These are phyloP conservation scores for Gossypium sturtianum DNA, from an alignment of 345 rosid species.

Conservation along the genomic window DNA sequence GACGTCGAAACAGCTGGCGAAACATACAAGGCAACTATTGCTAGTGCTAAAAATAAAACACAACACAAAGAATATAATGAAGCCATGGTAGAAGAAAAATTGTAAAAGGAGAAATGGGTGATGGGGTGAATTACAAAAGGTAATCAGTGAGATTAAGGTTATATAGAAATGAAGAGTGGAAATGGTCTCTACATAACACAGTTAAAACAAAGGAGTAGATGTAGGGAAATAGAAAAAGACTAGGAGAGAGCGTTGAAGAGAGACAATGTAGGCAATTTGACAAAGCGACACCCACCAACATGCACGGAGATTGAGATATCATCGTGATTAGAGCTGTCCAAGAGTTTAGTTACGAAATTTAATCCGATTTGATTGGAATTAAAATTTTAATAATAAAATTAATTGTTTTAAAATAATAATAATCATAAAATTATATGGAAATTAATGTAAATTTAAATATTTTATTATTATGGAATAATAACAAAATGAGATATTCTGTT, in stretches of 20 bases:
- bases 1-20: slow-evolving; percentile 16
- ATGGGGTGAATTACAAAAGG: neutral
- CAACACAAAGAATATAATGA: slow-evolving; percentile 7
- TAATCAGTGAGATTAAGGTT: neutral
- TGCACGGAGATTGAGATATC: slow-evolving; percentile 25
- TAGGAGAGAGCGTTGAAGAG: neutral
- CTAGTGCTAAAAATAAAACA: neutral
- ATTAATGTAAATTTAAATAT: too few relatives aligned
- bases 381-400: too few relatives aligned
- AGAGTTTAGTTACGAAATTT: too few relatives aligned
- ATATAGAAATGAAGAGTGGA: neutral
- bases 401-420: too few relatives aligned
- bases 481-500: too few relatives aligned
- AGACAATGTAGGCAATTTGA: slow-evolving; percentile 8
- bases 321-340: too few relatives aligned
- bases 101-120: neutral
- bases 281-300: slow-evolving; percentile 6
- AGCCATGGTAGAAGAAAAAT: slow-evolving; percentile 13
- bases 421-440: too few relatives aligned
- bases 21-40: neutral
- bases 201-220: neutral
- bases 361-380: too few relatives aligned
- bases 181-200: slow-evolving; percentile 1
- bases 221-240: neutral
- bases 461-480: too few relatives aligned